A percentile compares a stretch with the other conserved stretches of the same genome.
Evolutionary conservation across 805 yeast species (phyloP).

Genomic region (Starmerella stellata): DNA sequence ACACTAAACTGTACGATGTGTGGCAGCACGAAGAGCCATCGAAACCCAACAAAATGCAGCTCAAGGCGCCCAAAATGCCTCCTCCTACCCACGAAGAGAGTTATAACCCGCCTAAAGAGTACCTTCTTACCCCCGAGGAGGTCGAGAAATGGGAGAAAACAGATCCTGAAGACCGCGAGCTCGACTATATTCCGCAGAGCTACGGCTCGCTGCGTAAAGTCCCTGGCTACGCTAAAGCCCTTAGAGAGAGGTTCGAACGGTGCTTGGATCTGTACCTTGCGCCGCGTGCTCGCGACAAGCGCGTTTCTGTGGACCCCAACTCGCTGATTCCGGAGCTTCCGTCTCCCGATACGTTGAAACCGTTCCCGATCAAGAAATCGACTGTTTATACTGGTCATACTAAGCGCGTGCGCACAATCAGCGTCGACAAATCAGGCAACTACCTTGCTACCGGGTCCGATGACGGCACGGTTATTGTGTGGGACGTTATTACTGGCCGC

Average conservation of each 20-base stretch:
- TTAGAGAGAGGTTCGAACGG: conserved; percentile 86
- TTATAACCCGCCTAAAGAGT: conserved; percentile 95
- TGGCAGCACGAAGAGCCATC: conserved; percentile 59
- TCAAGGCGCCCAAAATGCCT: conserved; percentile 85
- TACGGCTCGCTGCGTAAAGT: conserved; percentile 70
- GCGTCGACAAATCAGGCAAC: conserved; percentile 74
- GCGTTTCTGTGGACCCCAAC: conserved; percentile 87
- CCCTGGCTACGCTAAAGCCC: conserved; percentile 73
- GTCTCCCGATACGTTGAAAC: conserved; percentile 87
- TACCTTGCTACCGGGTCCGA: conserved; percentile 97
- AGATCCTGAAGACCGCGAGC: conserved; percentile 63
- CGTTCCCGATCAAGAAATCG: conserved; percentile 85
- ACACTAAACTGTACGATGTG: conserved; percentile 37
- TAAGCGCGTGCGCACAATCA: conserved; percentile 62
- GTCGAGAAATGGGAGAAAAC: conserved; percentile 45
- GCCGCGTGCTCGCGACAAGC: conserved; percentile 83
- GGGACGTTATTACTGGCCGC: conserved; percentile 93
- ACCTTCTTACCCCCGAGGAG: conserved; percentile 65
- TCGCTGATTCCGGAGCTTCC: conserved; percentile 90
- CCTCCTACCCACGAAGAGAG: conserved; percentile 96
- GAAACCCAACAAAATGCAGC: conserved; percentile 52
- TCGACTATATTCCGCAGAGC: conserved; percentile 66
- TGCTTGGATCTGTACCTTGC: conserved; percentile 86
- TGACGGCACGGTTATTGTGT: conserved; percentile 86
- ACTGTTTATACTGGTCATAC: conserved; percentile 69